phyloP scores from a whole-genome alignment of 148 eudicot species.

The Drosera capensis region DNA sequence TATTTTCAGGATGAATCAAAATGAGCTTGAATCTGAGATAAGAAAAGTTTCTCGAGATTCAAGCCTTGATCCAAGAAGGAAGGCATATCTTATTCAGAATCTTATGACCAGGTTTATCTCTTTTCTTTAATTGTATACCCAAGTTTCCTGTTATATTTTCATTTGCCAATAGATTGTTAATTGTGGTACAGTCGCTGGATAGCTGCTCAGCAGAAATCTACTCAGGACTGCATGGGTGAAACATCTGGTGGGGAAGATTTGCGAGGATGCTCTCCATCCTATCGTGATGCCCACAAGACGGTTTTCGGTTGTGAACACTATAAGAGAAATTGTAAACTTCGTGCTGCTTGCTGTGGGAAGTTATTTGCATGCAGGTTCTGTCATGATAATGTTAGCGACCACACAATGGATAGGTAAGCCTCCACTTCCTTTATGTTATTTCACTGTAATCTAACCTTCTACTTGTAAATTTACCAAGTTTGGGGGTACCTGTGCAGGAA shows the following conservation, averaged over 20 bases:
- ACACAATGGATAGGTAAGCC: slow-evolving; percentile 15
- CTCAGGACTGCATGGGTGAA: slow-evolving; percentile 7
- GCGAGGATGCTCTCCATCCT: slow-evolving; percentile 50
- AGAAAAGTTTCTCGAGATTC: slow-evolving; percentile 56
- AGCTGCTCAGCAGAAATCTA: slow-evolving; percentile 28
- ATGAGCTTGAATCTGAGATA: slow-evolving; percentile 52
- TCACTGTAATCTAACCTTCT: background rate
- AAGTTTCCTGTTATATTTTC: background rate
- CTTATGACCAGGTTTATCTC: slow-evolving; percentile 48
- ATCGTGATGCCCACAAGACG: slow-evolving; percentile 49
- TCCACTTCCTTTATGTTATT: background rate
- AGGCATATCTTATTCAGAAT: slow-evolving; percentile 48
- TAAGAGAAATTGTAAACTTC: slow-evolving; percentile 83
- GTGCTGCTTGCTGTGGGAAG: slow-evolving; percentile 86
- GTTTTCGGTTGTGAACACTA: slow-evolving; percentile 89
- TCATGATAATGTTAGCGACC: slow-evolving; percentile 92
- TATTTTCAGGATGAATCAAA: slow-evolving; percentile 28
- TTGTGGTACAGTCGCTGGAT: slow-evolving; percentile 45
- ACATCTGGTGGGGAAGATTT: background rate
- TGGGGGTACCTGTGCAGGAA: slow-evolving; percentile 41
- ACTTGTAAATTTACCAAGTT: background rate
- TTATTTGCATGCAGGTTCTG: slow-evolving; percentile 71
- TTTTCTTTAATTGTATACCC: background rate
- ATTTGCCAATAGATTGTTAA: slow-evolving; percentile 1
- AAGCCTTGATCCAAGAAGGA: slow-evolving; percentile 42